Base-by-base conservation (phyloP, 2,329 filamentous ascomycete species). In the Xylariaceae sp. region DNA sequence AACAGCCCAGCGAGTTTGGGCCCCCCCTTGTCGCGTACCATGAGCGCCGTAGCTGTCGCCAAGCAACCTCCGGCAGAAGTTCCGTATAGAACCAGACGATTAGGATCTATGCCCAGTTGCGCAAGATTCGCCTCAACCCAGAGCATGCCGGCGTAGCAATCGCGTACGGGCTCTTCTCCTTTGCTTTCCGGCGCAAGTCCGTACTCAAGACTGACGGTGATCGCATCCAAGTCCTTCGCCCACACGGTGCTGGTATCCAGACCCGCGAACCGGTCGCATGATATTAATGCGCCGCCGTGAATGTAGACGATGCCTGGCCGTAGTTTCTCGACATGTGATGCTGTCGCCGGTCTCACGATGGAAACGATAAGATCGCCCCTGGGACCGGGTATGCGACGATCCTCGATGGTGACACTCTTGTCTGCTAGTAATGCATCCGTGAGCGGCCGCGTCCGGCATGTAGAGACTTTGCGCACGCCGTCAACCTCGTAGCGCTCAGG, bases 11-110 rank as follows among this genome's bases (percentile, higher is more conserved):
- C 69, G 2, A 78, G 60, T n/a, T 67, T 67, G 0, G 72, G 72
- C 0, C 71, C 64, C 18, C 64, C 67, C n/a, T 65, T 65, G 63
- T 77, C 75, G n/a, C 73, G 68, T 2, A 68, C 68, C 75, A 83
- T 78, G 30, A 86, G 70, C 1, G 80, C 76, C 63, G 81, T 74
- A 3, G 77, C 80, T 1, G 81, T 80, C 0, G 82, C 82, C 13
- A 87, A 71, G 56, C 82, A 81, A 1, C 81, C 83, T 2, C 82
- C 83, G 1, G 82, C 82, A 18, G 80, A 83, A 56, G 81, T 79
- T 3, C 83, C 83, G 57, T 77, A 77, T 15, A 85, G 73, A 10
- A 84, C 76, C 35, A 86, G 76, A 41, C 77, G 79, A 0, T 77
- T 74, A 2, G 74, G 71, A 52, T 76, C 72, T 54, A 82, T 76